A percentile compares a stretch with the other conserved stretches of the same genome.
Conservation (phyloP, 768 basidiomycete species). For the Podaxis sp. region DNA sequence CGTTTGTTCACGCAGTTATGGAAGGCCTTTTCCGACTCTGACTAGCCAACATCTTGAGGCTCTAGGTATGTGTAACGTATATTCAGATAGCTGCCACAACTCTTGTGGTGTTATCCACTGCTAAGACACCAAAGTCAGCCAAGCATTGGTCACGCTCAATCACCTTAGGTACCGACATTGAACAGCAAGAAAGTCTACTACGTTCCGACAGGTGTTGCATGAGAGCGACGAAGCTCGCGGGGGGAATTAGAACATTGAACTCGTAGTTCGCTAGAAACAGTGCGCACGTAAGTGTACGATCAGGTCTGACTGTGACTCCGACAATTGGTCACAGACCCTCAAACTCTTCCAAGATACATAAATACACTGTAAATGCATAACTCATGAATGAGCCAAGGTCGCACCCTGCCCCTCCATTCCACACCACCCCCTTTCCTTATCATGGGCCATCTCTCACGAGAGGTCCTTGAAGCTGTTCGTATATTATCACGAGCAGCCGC, state of each 20-base stretch:
- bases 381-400: not conserved
- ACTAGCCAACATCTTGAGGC: not conserved
- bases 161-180: too few relatives aligned
- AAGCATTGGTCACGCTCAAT: too few relatives aligned
- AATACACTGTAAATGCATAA: not conserved
- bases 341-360: not conserved
- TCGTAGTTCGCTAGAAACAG: too few relatives aligned
- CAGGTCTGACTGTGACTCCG: not conserved
- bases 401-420: not conserved
- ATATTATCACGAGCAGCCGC: slow-evolving; percentile 43
- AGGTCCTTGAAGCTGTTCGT: slow-evolving; percentile 20
- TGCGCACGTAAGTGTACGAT: not conserved
- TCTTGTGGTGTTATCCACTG: not conserved
- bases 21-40: not conserved
- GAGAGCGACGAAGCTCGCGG: too few relatives aligned
- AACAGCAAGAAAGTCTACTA: too few relatives aligned
- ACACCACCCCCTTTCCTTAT: not conserved
- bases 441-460: slow-evolving; percentile 47
- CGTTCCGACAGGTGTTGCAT: too few relatives aligned
- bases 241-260: too few relatives aligned
- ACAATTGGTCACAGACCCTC: not conserved
- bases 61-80: not conserved
- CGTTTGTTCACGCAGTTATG: not conserved
- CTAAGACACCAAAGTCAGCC: not conserved
- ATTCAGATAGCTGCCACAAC: too few relatives aligned